Base-by-base conservation (phyloP, 768 basidiomycete genomes). In the Termitomyces bulborhizus region DNA sequence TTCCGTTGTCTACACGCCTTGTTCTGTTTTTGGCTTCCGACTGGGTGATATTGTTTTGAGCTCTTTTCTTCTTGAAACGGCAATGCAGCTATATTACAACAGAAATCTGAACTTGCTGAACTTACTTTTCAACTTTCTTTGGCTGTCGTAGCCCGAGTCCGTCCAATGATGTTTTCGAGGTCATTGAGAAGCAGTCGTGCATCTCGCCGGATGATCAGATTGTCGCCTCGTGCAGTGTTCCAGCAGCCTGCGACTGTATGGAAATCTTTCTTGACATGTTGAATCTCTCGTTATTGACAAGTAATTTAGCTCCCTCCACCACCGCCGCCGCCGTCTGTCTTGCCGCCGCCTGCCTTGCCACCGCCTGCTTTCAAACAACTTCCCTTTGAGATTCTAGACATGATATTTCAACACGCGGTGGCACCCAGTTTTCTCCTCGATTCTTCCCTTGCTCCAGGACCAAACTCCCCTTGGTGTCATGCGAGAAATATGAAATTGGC, bases 371-470 rank as follows among this genome's bases (percentile, higher is more conserved):
- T 18, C 16, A 49, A 24, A 12, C 47, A 4, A 29, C 58, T 60
- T 24, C 67, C 68, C 4, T 56, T 49, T 26, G 69, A 70, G 57
- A 60, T 66, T 26, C 46, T 68, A 16, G 43, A 56, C 15, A 48
- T 58, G 36, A 65, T 71, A 24, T 65, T 71, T 27, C 56, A 56
- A 40, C 43, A 45, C 31, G 58, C 62, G 8, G 57, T 69, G 7
- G 66, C 66, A 26, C 70, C 63, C 0, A 53, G 45, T 6, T 64
- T 59, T 53, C 36, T 66, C 6, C 54, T 71, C 12, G 55, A 61
- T 32, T 45, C 60, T 3, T 60, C 54, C 11, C 21, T 60, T 1
- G 50, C 50, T 31, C 15, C 55, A 0, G 60, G 63, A 11, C 63
- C 59, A 3, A 48, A 55, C 12, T 64, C 66, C 2, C 40, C 64